phyloP scores from a whole-genome alignment of 2,329 filamentous ascomycete genomes.

The Phaeosphaeriaceae sp. region DNA sequence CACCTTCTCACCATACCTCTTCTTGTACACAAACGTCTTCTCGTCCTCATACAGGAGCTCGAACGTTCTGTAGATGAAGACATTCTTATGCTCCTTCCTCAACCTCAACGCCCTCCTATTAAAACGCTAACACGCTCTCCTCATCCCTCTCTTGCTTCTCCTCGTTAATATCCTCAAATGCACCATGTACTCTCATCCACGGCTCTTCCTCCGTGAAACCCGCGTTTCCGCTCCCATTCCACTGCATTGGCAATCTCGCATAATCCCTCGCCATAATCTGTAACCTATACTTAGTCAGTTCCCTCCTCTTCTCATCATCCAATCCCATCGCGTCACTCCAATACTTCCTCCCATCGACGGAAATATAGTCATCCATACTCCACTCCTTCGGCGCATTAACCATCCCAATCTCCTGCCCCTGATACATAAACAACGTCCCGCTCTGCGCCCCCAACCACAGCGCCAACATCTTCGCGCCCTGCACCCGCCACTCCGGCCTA shows the following conservation, averaged over 20 bases:
- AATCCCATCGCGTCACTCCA: conserved; percentile 45
- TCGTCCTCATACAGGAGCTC: conserved; percentile 61
- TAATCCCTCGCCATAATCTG: conserved; percentile 71
- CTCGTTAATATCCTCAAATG: conserved; percentile 67
- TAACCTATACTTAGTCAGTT: conserved; percentile 56
- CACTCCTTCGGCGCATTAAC: conserved; percentile 60
- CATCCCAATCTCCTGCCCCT: conserved; percentile 69
- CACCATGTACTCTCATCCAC: conserved; percentile 75
- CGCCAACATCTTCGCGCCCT: conserved; percentile 62
- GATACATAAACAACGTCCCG: conserved; percentile 66
- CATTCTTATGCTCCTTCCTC: conserved; percentile 66
- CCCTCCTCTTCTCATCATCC: conserved; percentile 31
- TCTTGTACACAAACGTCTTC: conserved; percentile 60
- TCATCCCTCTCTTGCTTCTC: conserved; percentile 58
- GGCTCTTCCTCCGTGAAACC: conserved; percentile 70
- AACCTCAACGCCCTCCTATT: conserved; percentile 66
- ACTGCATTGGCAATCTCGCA: conserved; percentile 75
- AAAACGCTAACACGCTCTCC: conserved; percentile 66
- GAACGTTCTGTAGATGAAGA: conserved; percentile 74
- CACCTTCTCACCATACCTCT: conserved; percentile 39
- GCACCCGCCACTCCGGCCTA: conserved; percentile 52
- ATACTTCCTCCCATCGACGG: conserved; percentile 62
- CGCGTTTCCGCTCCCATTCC: conserved; percentile 65
- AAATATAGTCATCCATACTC: conserved; percentile 66
- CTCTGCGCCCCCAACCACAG: conserved; percentile 57